A percentile compares a stretch with the other conserved stretches of the same genome.
Evolutionary conservation across 2,329 filamentous ascomycete species (phyloP).

Genomic region (Zalaria sp.): DNA sequence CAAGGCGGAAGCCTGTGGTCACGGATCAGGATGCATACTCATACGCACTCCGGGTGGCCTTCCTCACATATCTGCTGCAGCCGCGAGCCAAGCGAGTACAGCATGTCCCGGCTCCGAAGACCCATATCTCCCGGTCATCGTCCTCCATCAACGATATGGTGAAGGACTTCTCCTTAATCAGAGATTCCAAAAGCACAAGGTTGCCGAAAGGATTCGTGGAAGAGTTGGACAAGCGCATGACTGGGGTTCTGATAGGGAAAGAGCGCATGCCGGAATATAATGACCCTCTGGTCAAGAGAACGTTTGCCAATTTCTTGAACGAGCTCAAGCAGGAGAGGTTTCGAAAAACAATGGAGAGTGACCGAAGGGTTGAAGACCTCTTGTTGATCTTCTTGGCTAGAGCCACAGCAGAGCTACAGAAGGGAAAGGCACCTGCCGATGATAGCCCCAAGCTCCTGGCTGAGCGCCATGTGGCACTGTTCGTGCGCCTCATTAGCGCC

Average conservation of each 20-base stretch:
- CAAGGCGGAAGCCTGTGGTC: conserved; percentile 22
- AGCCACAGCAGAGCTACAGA: conserved; percentile 79
- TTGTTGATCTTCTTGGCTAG: conserved; percentile 94
- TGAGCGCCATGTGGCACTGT: conserved; percentile 87
- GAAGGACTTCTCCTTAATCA: conserved; percentile 64
- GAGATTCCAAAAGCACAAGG: conserved; percentile 54
- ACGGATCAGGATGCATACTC: conserved; percentile 69
- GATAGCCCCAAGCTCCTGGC: conserved; percentile 85
- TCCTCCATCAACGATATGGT: conserved; percentile 68
- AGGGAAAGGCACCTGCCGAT: conserved; percentile 61
- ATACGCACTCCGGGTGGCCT: conserved; percentile 80
- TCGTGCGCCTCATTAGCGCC: conserved; percentile 71
- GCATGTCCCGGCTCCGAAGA: conserved; percentile 52
- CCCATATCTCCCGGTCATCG: conserved; percentile 49
- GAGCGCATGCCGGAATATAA: conserved; percentile 80
- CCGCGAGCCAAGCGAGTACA: conserved; percentile 81
- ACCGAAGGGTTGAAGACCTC: conserved; percentile 80
- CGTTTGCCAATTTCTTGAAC: conserved; percentile 88
- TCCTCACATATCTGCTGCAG: conserved; percentile 83
- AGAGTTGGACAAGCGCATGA: conserved; percentile 63
- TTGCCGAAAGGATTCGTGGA: conserved; percentile 59
- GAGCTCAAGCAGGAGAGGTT: conserved; percentile 82
- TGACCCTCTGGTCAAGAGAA: conserved; percentile 81
- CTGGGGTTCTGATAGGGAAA: conserved; percentile 64
- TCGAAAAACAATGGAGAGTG: conserved; percentile 83